Percentiles rank a stretch among this genome's conserved stretches.
phyloP scores from a whole-genome alignment of 345 rosid species.

The Populus ilicifolia region DNA sequence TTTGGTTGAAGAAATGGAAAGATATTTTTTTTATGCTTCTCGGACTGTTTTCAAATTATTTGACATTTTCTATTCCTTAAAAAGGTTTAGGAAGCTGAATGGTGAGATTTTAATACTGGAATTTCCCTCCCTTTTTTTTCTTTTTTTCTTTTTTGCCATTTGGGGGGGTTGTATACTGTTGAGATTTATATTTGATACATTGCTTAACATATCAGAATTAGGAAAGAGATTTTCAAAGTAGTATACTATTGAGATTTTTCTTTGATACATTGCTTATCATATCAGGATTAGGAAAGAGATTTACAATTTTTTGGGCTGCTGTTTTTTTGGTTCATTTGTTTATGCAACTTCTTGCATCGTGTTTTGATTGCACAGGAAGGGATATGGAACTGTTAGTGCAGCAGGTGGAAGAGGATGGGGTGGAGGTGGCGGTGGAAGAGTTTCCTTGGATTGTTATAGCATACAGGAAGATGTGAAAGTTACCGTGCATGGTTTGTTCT shows the following conservation, averaged over 20 bases:
- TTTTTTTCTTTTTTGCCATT: neutral
- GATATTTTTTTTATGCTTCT: neutral
- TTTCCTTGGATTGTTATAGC: slow-evolving; percentile 91
- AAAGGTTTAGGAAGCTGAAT: neutral
- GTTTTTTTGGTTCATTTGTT: neutral
- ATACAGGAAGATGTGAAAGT: slow-evolving; percentile 85
- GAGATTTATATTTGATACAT: slow-evolving; percentile 3
- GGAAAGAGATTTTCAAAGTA: neutral
- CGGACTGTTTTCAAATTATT: neutral
- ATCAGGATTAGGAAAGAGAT: neutral
- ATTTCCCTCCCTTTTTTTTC: neutral
- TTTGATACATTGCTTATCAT: slow-evolving; percentile 1
- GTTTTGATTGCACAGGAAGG: slow-evolving; percentile 63
- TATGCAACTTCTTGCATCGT: neutral
- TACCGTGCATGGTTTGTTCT: slow-evolving; percentile 80
- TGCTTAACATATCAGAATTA: neutral
- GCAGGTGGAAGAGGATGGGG: slow-evolving; percentile 94
- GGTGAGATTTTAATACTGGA: neutral
- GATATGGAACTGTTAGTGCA: slow-evolving; percentile 75
- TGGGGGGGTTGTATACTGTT: neutral
- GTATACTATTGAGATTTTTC: neutral
- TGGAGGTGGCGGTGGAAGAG: slow-evolving; percentile 99
- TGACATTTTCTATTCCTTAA: neutral
- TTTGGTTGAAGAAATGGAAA: neutral
- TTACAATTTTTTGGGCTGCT: neutral